A percentile compares a stretch with the other conserved stretches of the same genome.
These are phyloP conservation scores for Davidsoniella virescens DNA, from an alignment of 2,329 filamentous ascomycete genomes.

Conservation along the genomic window DNA sequence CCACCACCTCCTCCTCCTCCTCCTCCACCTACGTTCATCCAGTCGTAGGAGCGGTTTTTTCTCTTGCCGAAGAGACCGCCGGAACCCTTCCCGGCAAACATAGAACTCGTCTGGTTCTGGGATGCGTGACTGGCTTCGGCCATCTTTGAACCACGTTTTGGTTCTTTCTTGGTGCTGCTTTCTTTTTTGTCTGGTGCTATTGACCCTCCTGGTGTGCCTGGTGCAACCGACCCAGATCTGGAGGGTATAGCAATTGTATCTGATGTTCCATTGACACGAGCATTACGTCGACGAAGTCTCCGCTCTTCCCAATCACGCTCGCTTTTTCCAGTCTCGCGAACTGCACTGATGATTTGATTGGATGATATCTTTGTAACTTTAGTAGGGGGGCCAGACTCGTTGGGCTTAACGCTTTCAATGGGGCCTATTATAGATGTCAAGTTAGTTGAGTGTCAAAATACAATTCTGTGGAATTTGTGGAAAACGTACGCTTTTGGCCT, in stretches of 20 bases:
- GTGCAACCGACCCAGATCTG: conserved; percentile 39
- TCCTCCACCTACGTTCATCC: conserved; percentile 50
- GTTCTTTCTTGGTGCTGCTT: conserved; percentile 70
- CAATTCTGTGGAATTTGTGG: not conserved
- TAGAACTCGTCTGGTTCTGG: conserved; percentile 67
- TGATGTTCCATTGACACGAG: conserved; percentile 40
- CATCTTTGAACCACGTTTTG: conserved; percentile 57
- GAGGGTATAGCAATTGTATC: conserved; percentile 32
- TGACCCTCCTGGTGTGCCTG: conserved; percentile 40
- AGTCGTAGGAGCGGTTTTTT: conserved; percentile 52
- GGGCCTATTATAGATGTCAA: conserved; percentile 13
- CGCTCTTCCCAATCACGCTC: conserved; percentile 61
- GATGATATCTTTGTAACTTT: conserved; percentile 34
- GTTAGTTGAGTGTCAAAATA: not conserved
- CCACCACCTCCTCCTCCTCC: too few species aligned
- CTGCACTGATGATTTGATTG: conserved; percentile 30
- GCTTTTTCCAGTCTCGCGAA: conserved; percentile 46
- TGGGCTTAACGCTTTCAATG: conserved; percentile 9
- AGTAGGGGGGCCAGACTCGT: conserved; percentile 21
- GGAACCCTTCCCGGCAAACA: conserved; percentile 51
- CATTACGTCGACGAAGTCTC: conserved; percentile 49
- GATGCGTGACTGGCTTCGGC: conserved; percentile 66
- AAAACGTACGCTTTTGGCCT: conserved; percentile 10
- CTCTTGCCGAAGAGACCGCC: conserved; percentile 43
- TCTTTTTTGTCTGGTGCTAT: conserved; percentile 52